A percentile compares a stretch with the other conserved stretches of the same genome.
phyloP scores from a whole-genome alignment of 164 flowering plant genomes.

The Vitis cinerea region DNA sequence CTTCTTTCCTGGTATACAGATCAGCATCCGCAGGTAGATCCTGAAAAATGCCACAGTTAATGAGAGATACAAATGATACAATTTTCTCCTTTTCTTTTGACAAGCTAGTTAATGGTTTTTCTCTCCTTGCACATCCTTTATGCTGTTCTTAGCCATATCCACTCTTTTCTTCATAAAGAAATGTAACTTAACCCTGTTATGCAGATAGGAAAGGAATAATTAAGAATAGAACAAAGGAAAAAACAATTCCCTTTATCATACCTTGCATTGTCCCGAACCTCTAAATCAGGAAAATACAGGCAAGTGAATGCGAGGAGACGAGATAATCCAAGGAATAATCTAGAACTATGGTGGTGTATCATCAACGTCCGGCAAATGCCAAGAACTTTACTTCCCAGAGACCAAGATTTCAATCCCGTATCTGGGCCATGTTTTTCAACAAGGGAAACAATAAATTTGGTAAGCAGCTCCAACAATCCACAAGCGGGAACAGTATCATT shows the following conservation, averaged over 20 bases:
- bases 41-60: slow-evolving; percentile 37
- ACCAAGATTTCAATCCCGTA: slow-evolving; percentile 76
- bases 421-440: slow-evolving; percentile 75
- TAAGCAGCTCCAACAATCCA: slow-evolving; percentile 63
- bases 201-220: background rate
- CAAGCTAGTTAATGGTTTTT: background rate
- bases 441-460: slow-evolving; percentile 56
- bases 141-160: background rate
- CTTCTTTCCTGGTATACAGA: slow-evolving; percentile 85
- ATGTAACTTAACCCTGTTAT: no score
- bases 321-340: slow-evolving; percentile 67
- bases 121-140: background rate
- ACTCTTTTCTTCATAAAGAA: no score
- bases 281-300: slow-evolving; percentile 91
- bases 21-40: slow-evolving; percentile 84
- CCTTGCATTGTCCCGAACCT: slow-evolving; percentile 98
- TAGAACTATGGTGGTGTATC: slow-evolving; percentile 75
- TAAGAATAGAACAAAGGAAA: background rate
- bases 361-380: slow-evolving; percentile 84
- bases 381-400: slow-evolving; percentile 84
- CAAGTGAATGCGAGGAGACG: slow-evolving; percentile 75
- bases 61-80: background rate
- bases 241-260: slow-evolving; percentile 21
- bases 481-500: slow-evolving; percentile 69
- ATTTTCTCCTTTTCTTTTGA: background rate